Evolutionary conservation across 352 stramenopile species (phyloP).

Genomic region (Globisporangium takayamanum): DNA sequence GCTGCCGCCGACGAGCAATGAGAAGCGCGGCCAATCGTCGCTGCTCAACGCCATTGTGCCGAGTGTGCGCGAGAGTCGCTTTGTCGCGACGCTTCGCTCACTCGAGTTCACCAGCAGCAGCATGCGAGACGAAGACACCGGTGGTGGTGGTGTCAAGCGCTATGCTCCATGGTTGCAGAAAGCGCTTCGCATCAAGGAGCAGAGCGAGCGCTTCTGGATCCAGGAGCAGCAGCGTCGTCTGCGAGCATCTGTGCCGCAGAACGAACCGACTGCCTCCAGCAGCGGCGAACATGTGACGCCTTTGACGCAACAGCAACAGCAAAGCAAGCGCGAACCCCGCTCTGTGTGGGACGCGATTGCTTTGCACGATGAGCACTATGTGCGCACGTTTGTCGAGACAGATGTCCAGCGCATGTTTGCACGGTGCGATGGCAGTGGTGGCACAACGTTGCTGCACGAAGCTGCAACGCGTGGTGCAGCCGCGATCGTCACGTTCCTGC

Average conservation of each 20-base stretch:
- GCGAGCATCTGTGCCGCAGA: conserved; percentile 3
- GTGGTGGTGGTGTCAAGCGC: conserved; percentile 9
- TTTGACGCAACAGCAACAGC: background rate
- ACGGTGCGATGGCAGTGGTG: conserved; percentile 19
- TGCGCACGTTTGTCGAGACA: conserved; percentile 27
- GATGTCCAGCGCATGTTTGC: conserved; percentile 25
- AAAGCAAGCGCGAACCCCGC: background rate
- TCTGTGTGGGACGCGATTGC: conserved; percentile 39
- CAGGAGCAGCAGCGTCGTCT: conserved; percentile 14
- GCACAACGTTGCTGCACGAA: conserved; percentile 45
- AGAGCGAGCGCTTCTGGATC: conserved; percentile 31
- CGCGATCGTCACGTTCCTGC: conserved; percentile 25
- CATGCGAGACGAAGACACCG: background rate
- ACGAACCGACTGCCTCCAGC: background rate
- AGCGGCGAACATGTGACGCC: background rate
- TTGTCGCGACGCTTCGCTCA: no score
- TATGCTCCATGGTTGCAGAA: conserved; percentile 67
- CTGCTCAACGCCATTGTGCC: conserved; percentile 26
- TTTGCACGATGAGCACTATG: conserved; percentile 22
- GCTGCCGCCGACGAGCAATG: conserved; percentile 17
- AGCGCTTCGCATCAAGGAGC: conserved; percentile 32
- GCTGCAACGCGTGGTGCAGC: conserved; percentile 35
- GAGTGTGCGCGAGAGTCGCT: background rate
- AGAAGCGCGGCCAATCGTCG: conserved; percentile 33
- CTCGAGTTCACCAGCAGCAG: background rate